Percentiles rank a stretch among this genome's conserved stretches.
These are phyloP conservation scores for Zygoascus hellenicus DNA, from an alignment of 1,139 yeast genomes.

Conservation along the genomic window DNA sequence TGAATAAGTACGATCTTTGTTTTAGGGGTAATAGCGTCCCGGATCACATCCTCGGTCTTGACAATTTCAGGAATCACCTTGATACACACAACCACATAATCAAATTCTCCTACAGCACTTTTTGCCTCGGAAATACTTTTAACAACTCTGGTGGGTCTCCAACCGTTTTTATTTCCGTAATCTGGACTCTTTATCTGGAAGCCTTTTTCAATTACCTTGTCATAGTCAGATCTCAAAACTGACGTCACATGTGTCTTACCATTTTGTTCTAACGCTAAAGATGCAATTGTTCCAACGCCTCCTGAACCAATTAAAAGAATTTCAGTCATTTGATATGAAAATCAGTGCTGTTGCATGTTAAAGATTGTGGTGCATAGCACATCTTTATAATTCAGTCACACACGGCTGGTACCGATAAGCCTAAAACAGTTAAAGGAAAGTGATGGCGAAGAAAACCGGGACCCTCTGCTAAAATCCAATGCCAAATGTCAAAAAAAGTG, in stretches of 20 bases:
- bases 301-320: slow-evolving; percentile 58
- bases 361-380: too few relatives aligned
- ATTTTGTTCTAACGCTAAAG: slow-evolving; percentile 49
- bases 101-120: slow-evolving; percentile 36
- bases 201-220: slow-evolving; percentile 47
- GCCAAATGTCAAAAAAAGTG: too few relatives aligned
- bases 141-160: slow-evolving; percentile 44
- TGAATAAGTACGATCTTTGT: slow-evolving; percentile 61
- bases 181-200: slow-evolving; percentile 55
- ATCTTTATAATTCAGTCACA: too few relatives aligned
- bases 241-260: slow-evolving; percentile 51
- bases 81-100: slow-evolving; percentile 61
- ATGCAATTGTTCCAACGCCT: slow-evolving; percentile 69
- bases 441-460: background rate
- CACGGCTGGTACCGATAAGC: too few relatives aligned
- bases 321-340: background rate
- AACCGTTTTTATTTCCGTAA: slow-evolving; percentile 49
- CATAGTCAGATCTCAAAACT: slow-evolving; percentile 62
- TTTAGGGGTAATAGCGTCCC: slow-evolving; percentile 46
- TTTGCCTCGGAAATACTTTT: slow-evolving; percentile 43
- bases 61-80: slow-evolving; percentile 69
- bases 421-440: too few relatives aligned
- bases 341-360: background rate
- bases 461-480: too few relatives aligned
- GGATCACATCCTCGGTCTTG: slow-evolving; percentile 53